A percentile compares a stretch with the other conserved stretches of the same genome.
These are phyloP conservation scores for Prunus persica DNA, from an alignment of 306 rosid genomes.

Conservation along the genomic window DNA sequence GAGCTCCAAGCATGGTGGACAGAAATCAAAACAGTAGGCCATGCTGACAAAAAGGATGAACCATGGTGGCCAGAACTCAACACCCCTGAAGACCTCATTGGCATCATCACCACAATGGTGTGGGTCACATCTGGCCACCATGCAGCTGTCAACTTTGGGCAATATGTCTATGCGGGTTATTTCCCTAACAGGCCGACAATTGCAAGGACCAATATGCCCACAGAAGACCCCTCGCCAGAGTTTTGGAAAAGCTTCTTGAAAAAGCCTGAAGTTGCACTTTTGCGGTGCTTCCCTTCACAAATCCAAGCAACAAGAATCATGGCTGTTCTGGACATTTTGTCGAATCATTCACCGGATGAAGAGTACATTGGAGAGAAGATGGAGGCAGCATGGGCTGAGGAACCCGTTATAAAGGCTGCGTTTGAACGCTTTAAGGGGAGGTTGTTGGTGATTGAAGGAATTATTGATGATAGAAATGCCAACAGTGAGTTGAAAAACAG, in stretches of 20 bases:
- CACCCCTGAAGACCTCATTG: constrained; percentile 53
- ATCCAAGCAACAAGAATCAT: constrained; percentile 59
- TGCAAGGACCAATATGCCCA: constrained; percentile 58
- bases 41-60: constrained; percentile 72
- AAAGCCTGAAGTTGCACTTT: constrained; percentile 51
- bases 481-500: constrained; percentile 50
- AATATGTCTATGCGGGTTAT: constrained; percentile 58
- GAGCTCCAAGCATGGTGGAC: constrained; percentile 95
- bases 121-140: constrained; percentile 81
- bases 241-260: constrained; percentile 36
- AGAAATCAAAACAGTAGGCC: constrained; percentile 60
- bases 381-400: constrained; percentile 63
- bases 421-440: constrained; percentile 54
- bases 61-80: constrained; percentile 74
- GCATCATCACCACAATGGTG: constrained; percentile 43
- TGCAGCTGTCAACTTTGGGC: constrained; percentile 81
- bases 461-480: constrained; percentile 58
- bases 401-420: constrained; percentile 51
- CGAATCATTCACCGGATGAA: constrained; percentile 80
- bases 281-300: constrained; percentile 65
- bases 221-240: constrained; percentile 46
- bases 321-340: constrained; percentile 64
- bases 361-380: constrained; percentile 64
- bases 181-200: constrained; percentile 73
- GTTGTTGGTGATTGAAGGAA: constrained; percentile 42